Percentiles rank a stretch among this genome's conserved stretches.
phyloP scores from a whole-genome alignment of 106 monocot species.

The Narthecium ossifragum region DNA sequence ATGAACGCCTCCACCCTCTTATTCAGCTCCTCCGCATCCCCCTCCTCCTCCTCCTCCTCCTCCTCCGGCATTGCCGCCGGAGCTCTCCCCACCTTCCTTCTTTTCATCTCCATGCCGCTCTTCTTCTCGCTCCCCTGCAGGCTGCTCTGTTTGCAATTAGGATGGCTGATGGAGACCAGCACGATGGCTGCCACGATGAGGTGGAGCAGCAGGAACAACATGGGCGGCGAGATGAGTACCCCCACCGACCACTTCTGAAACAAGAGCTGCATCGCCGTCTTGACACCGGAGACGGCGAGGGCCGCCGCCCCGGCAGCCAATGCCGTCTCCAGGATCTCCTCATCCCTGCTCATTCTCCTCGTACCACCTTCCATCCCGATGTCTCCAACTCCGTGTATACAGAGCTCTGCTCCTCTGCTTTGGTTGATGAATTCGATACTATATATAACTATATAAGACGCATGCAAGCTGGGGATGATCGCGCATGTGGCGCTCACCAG shows the following conservation, averaged over 20 bases:
- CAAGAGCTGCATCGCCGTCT: background rate
- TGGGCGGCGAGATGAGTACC: background rate
- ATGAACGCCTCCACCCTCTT: constrained; percentile 5
- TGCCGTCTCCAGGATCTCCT: constrained; percentile 2
- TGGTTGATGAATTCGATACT: no score
- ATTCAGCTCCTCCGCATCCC: background rate
- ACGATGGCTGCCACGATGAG: background rate
- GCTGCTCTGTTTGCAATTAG: background rate
- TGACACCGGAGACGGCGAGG: background rate
- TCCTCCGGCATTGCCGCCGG: background rate
- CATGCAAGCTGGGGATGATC: no score
- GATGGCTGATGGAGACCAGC: background rate
- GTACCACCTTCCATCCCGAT: no score
- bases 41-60: background rate
- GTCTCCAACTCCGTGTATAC: no score
- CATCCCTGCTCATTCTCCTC: constrained; percentile 2
- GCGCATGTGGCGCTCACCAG: background rate
- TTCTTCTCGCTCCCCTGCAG: background rate
- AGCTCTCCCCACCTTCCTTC: background rate
- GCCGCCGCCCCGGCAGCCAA: constrained; percentile 5
- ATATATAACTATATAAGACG: no score
- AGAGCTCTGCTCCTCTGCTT: no score
- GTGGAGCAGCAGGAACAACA: background rate
- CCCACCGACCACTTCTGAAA: background rate
- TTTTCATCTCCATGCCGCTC: background rate